Base-by-base conservation (phyloP, 2,329 filamentous ascomycete species). In the Arthrinium phaeospermum region DNA sequence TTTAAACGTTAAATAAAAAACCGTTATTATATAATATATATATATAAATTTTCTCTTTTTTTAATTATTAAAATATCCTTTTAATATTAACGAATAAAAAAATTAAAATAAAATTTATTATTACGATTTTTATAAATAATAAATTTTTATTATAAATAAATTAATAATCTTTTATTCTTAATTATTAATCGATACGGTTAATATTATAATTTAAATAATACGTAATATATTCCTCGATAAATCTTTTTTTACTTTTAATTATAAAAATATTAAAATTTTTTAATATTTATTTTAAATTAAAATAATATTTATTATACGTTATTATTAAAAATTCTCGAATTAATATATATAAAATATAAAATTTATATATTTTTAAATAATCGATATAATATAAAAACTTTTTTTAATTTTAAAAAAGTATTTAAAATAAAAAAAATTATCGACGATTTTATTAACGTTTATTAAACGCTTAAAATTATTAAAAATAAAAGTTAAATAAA, bases 321-420 rank as follows among this genome's bases (percentile, higher is more conserved):
- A 41, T 49, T 44, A 51, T 27, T 14, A 47, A 41, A 1, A 44
- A 22, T 13, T 22, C n/a, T 37, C 16, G 34, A 49, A 70, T 67
- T 30, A 47, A 27, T 13, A 13, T 0, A 49, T 27, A 44, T 67
- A 53, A n/a, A 47, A 57, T 8, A 3, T 7, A 34, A 47, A 70
- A 47, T 41, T 14, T 16, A 24, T 61, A 70, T 27, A 27, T 45
- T 4, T n/a, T 30, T 61, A 49, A 45, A 57, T 57, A 57, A 57
- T 57, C 19, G 19, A 57, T 45, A 71, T 46, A 67, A 47, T 67
- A 45, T 71, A 71, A 67, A 37, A 57, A 4, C 22, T 67, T 67
- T 19, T 4, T 24, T 67, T 24, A 44, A 41, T 44, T n/a, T 57
- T 34, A 8, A 57, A 57, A 6, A 3, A 0, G 7, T 67, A 41